Percentiles rank a stretch among this genome's conserved stretches.
These are phyloP conservation scores for Trichophyton benhamiae DNA, from an alignment of 2,329 filamentous ascomycete genomes.

Conservation along the genomic window DNA sequence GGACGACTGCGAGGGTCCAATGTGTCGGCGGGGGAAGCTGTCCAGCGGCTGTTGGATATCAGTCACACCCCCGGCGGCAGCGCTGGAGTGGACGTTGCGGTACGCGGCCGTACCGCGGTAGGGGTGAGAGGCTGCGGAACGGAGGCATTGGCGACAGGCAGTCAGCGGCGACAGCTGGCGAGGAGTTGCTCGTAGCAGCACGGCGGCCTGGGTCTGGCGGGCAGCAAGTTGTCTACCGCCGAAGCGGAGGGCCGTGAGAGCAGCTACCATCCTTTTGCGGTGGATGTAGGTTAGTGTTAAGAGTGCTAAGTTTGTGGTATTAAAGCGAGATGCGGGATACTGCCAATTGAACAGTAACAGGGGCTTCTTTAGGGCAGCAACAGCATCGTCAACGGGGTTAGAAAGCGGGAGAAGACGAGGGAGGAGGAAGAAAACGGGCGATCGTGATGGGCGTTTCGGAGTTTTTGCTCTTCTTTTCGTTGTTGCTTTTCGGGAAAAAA, in stretches of 20 bases:
- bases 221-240: slow-evolving; percentile 12
- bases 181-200: slow-evolving; percentile 4
- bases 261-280: slow-evolving; percentile 11
- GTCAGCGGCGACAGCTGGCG: slow-evolving; percentile 21
- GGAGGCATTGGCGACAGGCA: slow-evolving; percentile 21
- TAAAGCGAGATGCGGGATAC: neutral
- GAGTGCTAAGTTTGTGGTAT: neutral
- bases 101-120: slow-evolving; percentile 6
- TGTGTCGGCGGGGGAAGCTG: slow-evolving; percentile 69
- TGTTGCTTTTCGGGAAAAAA: neutral
- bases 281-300: neutral
- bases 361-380: neutral
- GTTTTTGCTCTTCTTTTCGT: neutral
- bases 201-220: slow-evolving; percentile 3
- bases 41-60: slow-evolving; percentile 38
- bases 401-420: neutral
- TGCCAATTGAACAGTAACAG: neutral
- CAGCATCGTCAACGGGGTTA: neutral
- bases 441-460: neutral
- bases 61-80: slow-evolving; percentile 51
- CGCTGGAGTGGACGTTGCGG: slow-evolving; percentile 65
- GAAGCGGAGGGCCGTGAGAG: slow-evolving; percentile 11
- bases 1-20: slow-evolving; percentile 63
- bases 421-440: neutral
- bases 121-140: slow-evolving; percentile 16